Percentiles rank a stretch among this genome's conserved stretches.
phyloP scores from a whole-genome alignment of 495 filamentous ascomycete genomes.

The Pseudotulostoma volvatum region DNA sequence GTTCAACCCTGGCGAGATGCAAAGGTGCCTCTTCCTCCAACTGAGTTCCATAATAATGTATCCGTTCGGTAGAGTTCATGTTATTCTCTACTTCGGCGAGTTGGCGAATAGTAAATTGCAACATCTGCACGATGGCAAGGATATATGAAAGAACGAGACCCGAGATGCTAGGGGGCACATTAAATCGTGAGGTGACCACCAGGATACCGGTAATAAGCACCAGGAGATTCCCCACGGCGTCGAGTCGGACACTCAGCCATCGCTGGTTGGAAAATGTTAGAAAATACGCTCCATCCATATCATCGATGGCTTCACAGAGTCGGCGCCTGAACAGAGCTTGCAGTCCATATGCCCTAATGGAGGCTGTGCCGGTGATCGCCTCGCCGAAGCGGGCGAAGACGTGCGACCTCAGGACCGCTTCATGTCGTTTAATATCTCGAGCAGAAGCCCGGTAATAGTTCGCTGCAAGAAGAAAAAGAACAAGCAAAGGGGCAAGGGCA shows the following conservation, averaged over 20 bases:
- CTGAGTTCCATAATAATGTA: constrained; percentile 78
- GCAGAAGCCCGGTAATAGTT: constrained; percentile 84
- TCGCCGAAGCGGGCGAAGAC: constrained; percentile 91
- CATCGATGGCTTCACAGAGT: constrained; percentile 56
- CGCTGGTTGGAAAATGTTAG: constrained; percentile 87
- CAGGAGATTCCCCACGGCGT: constrained; percentile 62
- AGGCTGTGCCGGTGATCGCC: constrained; percentile 64
- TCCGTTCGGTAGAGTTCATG: constrained; percentile 89
- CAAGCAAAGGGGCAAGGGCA: constrained; percentile 63
- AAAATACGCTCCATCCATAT: constrained; percentile 89
- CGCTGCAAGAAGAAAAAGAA: constrained; percentile 69
- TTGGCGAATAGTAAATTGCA: constrained; percentile 88
- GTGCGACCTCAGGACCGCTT: constrained; percentile 67
- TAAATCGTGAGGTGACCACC: constrained; percentile 87
- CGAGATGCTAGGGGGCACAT: constrained; percentile 64
- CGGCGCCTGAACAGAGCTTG: constrained; percentile 52
- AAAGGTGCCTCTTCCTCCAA: constrained; percentile 81
- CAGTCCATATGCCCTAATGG: constrained; percentile 78
- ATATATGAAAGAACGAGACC: constrained; percentile 88
- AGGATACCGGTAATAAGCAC: constrained; percentile 81
- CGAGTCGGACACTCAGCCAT: constrained; percentile 75
- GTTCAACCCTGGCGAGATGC: constrained; percentile 45
- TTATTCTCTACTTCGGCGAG: constrained; percentile 93
- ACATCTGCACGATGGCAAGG: constrained; percentile 84
- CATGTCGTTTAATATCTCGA: constrained; percentile 85